Percentiles rank a stretch among this genome's conserved stretches.
Conservation (phyloP, 163 green algal genomes). For the Scenedesmus sp. region DNA sequence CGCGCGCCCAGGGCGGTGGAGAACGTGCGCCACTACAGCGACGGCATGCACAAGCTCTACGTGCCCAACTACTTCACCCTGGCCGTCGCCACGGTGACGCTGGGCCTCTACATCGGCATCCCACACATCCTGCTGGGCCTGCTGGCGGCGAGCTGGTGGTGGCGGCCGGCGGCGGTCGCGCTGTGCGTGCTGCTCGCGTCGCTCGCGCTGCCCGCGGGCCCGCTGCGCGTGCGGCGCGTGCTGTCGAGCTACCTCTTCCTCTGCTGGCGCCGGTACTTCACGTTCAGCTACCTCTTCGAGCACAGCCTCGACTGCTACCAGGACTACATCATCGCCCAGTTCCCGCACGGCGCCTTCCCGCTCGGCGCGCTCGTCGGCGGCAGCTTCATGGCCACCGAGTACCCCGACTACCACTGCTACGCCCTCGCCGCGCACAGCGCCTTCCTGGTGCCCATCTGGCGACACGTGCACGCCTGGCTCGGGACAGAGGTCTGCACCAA, state of each 20-base stretch:
- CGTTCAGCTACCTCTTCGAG: conserved; percentile 17
- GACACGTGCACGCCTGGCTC: conserved; percentile 49
- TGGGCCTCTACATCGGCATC: conserved; percentile 34
- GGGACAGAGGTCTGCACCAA: conserved; percentile 35
- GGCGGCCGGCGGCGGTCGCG: neutral
- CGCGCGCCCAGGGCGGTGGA: neutral
- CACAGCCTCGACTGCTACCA: too few relatives aligned
- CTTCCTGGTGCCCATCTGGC: conserved; percentile 46
- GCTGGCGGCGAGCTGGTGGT: neutral
- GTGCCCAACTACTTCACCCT: conserved; percentile 22
- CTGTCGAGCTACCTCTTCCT: conserved; percentile 34
- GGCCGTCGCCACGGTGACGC: conserved; percentile 2
- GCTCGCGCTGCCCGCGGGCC: conserved; percentile 29
- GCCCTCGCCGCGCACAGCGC: conserved; percentile 22
- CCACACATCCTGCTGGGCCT: conserved; percentile 34
- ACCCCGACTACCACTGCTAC: conserved; percentile 22
- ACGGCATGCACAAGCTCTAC: conserved; percentile 41
- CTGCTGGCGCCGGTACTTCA: conserved; percentile 48
- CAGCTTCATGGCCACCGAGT: conserved; percentile 44
- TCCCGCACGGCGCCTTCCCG: conserved; percentile 50
- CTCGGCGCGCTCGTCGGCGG: conserved; percentile 40
- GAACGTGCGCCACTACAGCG: conserved; percentile 18
- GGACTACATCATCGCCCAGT: conserved; percentile 42
- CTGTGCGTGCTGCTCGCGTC: neutral
- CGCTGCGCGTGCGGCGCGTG: conserved; percentile 3